Conservation (phyloP, 148 eudicot species). For the Dysphania ambrosioides region DNA sequence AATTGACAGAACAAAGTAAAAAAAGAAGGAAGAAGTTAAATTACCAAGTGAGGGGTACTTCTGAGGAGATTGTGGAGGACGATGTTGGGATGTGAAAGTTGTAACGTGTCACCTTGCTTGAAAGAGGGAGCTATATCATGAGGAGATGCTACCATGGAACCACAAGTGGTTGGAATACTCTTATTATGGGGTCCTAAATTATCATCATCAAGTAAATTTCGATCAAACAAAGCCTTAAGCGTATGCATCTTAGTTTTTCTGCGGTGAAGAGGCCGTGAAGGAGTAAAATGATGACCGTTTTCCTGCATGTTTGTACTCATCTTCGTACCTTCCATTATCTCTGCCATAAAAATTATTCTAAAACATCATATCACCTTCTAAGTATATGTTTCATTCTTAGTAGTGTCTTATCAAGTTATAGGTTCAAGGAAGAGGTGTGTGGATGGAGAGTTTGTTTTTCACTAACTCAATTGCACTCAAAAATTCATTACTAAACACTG, state of each 20-base stretch:
- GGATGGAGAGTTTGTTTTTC: too few species aligned
- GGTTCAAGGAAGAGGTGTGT: too few species aligned
- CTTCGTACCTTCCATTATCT: constrained; percentile 5
- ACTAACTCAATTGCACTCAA: too few species aligned
- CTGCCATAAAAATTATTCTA: constrained; percentile 4
- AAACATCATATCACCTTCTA: too few species aligned
- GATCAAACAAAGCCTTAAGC: not conserved
- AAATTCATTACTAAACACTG: too few species aligned
- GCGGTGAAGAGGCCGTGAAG: constrained; percentile 14
- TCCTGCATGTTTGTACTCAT: not conserved
- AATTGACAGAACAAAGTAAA: not conserved
- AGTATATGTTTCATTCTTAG: too few species aligned
- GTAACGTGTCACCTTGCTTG: constrained; percentile 1
- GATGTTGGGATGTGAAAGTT: not conserved
- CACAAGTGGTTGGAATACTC: not conserved
- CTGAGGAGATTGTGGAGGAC: not conserved
- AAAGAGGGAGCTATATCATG: not conserved
- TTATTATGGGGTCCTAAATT: not conserved
- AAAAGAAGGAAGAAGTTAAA: too few species aligned
- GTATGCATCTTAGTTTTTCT: constrained; percentile 2
- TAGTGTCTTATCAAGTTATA: too few species aligned
- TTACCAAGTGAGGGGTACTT: not conserved
- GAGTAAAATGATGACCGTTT: not conserved
- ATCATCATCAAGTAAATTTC: not conserved
- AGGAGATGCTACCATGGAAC: not conserved